Evolutionary conservation across 805 yeast genomes (phyloP), one percentile per base, ranked within the genome.

Genomic region (Metschnikowia borealis): DNA sequence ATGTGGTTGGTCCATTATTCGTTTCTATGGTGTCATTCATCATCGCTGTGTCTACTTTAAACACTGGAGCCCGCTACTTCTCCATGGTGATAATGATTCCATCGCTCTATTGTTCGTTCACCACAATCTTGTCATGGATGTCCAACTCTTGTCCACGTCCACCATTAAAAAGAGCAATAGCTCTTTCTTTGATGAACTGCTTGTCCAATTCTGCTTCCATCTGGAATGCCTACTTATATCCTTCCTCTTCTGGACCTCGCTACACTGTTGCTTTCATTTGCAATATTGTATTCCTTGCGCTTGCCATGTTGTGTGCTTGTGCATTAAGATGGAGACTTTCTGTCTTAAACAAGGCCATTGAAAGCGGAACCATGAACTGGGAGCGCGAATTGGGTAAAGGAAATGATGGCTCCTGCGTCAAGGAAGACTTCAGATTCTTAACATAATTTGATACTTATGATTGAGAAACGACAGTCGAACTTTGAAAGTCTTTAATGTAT

Each of bases 11-110:
- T 4, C 82, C 83, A 6, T 58, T 78, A 49, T 17, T 66, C 3
- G 48, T 75, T 1, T 63, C 84, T 1, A 59, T 79, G 55, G 56
- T 69, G 2, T 70, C 82, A 1, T 80, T 78, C 55, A 71, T 77
- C 38, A 70, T 81, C 15, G 69, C 81, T 1, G 79, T 75, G 21
- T 64, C 82, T 2, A 74, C 83, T 0, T 63, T 76, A 47, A 77
- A 79, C 51, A 75, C 79, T 1, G 85, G 81, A 5, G 84, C 83
- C 2, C 66, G 85, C 49, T 81, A 80, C 56, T 77, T 80, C 54
- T 77, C 84, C 20, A 80, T 82, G 84, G 78, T 81, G 57, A 66
- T 80, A 49, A 76, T 81, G 81, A 75, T 81, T 48, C 81, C 83
- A 13, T 74, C 80, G 8, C 63, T 81, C 29, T 79, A 80, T 58